Base-by-base conservation (phyloP, 176 grass and related monocot genomes). In the Pharus latifolius region DNA sequence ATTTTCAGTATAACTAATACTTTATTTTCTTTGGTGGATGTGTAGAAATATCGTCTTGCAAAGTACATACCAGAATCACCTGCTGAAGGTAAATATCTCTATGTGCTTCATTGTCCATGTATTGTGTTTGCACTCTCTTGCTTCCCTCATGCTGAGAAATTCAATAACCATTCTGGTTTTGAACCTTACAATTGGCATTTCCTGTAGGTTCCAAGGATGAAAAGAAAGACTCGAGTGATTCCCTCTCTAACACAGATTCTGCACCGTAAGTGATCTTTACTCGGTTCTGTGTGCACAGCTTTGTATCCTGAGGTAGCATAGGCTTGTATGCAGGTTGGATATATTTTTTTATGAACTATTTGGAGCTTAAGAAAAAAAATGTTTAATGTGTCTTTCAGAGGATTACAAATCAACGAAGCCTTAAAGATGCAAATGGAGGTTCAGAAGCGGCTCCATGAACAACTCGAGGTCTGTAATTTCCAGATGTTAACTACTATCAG, bases 341-440 rank as follows among this genome's bases (percentile, higher is more conserved):
- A 54, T 31, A 19, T 30, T 15, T 32, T 56, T 6, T 31, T 40
- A 44, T 35, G 42, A 28, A 65, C 49, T 29, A 40, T 31, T 6
- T 22, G 56, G 24, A 38, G 35, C 8, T 55, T 62, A 61, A 40
- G 58, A 49, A 49, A 74, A 52, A 69, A 61, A 49, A 63, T 50
- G n/a, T n/a, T 60, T 80, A 44, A 26, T 65, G 65, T 59, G 13
- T 69, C n/a, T 85, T 85, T 56, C 81, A 98, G 89, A 75, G 87
- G 87, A 68, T 61, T 84, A 74, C 87, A 98, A 74, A 83, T 90
- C 44, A 91, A 74, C 43, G 89, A 98, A 77, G 74, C 89, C 58
- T 30, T 93, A 26, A 98, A 98, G 63, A 88, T 98, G 89, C 94
- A 98, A 87, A 98, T 90, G 84, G 94, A 98, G 56, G 94, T 98